Conservation (phyloP, 75 land plant species). For the Cunninghamia lanceolata region DNA sequence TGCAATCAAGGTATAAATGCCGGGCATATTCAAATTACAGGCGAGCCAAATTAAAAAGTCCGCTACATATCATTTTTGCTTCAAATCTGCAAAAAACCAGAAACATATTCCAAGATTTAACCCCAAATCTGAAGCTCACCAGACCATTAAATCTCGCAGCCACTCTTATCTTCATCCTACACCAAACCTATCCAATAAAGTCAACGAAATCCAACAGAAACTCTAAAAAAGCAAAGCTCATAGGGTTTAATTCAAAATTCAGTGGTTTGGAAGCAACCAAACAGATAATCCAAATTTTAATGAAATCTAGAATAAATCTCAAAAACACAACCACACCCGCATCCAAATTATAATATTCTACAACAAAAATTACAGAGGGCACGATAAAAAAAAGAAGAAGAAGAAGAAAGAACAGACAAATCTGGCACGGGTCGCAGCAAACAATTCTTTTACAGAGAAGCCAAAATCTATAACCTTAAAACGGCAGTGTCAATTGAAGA, state of each 20-base stretch:
- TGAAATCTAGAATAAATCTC: background rate
- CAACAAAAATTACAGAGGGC: background rate
- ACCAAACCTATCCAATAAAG: background rate
- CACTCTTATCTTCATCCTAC: background rate
- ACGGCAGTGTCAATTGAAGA: background rate
- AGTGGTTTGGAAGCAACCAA: background rate
- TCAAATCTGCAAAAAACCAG: background rate
- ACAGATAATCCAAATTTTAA: background rate
- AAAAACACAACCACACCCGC: background rate
- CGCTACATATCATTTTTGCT: background rate
- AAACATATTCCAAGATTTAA: background rate
- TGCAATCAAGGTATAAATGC: no score
- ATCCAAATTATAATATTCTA: background rate
- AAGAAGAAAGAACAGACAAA: background rate
- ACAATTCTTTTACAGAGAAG: no score
- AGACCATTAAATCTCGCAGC: background rate
- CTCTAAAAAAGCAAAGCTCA: background rate
- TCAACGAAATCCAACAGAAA: background rate
- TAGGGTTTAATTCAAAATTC: background rate
- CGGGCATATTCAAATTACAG: background rate
- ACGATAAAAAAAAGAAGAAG: no score
- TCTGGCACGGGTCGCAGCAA: background rate
- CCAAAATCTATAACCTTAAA: background rate
- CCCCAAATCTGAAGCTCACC: background rate
- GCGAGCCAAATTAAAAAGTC: background rate